These are phyloP conservation scores for Rostrohypoxylon terebratum DNA, from an alignment of 495 filamentous ascomycete species.

Conservation along the genomic window DNA sequence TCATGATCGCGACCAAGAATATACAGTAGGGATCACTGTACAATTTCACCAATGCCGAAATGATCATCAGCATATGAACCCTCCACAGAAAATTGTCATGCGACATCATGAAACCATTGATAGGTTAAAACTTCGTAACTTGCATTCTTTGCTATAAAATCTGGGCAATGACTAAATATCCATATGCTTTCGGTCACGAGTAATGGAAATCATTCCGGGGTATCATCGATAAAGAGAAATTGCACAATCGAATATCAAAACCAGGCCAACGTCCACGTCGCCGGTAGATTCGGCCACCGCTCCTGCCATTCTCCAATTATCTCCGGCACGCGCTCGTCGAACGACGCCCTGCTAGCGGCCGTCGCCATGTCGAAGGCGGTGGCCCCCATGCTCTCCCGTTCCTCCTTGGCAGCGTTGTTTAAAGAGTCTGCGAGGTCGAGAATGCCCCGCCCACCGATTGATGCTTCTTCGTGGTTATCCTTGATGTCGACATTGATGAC, in stretches of 20 bases:
- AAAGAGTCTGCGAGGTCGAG: conserved; percentile 88
- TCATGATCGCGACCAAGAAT: too few relatives aligned
- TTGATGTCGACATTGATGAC: conserved; percentile 98
- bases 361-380: conserved; percentile 76
- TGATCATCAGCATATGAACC: neutral
- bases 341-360: conserved; percentile 74
- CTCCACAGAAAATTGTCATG: neutral
- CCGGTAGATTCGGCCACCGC: conserved; percentile 88
- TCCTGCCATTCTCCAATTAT: conserved; percentile 97
- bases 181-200: neutral
- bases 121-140: neutral
- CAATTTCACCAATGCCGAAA: too few relatives aligned
- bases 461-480: conserved; percentile 97
- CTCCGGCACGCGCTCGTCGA: conserved; percentile 94
- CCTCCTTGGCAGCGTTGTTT: conserved; percentile 83
- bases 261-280: conserved; percentile 95
- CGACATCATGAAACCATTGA: neutral
- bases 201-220: conserved; percentile 36
- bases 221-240: conserved; percentile 42
- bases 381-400: conserved; percentile 72
- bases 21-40: too few relatives aligned
- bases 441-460: conserved; percentile 90
- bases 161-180: neutral
- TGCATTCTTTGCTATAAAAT: neutral
- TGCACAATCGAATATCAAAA: conserved; percentile 66